A percentile compares a stretch with the other conserved stretches of the same genome.
These are phyloP conservation scores for Leptosphaerulina australis DNA, from an alignment of 2,329 filamentous ascomycete species.

Conservation along the genomic window DNA sequence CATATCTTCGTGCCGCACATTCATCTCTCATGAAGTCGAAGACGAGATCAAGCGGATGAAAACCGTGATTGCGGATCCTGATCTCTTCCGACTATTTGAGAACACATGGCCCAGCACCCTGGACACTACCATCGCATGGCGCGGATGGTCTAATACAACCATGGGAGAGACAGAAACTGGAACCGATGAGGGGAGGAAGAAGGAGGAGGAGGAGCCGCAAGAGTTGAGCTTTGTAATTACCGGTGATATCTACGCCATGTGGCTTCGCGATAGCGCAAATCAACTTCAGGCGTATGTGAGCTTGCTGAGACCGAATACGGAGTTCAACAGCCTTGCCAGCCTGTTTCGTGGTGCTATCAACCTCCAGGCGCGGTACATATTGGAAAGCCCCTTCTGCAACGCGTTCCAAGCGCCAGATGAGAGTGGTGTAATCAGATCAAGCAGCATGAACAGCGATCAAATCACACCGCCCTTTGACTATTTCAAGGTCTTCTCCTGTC, in stretches of 20 bases:
- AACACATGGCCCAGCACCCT: slow-evolving; percentile 77
- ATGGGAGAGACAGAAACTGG: slow-evolving; percentile 5
- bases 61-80: slow-evolving; percentile 55
- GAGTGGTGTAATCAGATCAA: slow-evolving; percentile 49
- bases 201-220: slow-evolving; percentile 53
- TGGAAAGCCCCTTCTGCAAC: slow-evolving; percentile 62
- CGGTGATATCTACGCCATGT: slow-evolving; percentile 64
- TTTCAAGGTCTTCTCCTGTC: slow-evolving; percentile 57
- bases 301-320: slow-evolving; percentile 58
- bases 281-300: slow-evolving; percentile 72
- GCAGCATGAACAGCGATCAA: slow-evolving; percentile 48
- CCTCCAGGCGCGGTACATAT: slow-evolving; percentile 70
- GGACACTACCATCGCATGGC: slow-evolving; percentile 76
- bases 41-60: slow-evolving; percentile 43
- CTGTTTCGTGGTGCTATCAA: slow-evolving; percentile 75
- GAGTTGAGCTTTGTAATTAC: slow-evolving; percentile 67
- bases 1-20: slow-evolving; percentile 53
- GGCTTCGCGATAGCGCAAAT: slow-evolving; percentile 64
- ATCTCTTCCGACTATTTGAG: slow-evolving; percentile 71
- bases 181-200: slow-evolving; percentile 5
- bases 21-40: slow-evolving; percentile 52
- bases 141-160: slow-evolving; percentile 61
- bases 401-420: slow-evolving; percentile 59
- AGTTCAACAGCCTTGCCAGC: slow-evolving; percentile 61
- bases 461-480: slow-evolving; percentile 54